Percentiles rank a stretch among this genome's conserved stretches.
Evolutionary conservation across 805 yeast species (phyloP).

Genomic region (Myxozyma melibiosi): DNA sequence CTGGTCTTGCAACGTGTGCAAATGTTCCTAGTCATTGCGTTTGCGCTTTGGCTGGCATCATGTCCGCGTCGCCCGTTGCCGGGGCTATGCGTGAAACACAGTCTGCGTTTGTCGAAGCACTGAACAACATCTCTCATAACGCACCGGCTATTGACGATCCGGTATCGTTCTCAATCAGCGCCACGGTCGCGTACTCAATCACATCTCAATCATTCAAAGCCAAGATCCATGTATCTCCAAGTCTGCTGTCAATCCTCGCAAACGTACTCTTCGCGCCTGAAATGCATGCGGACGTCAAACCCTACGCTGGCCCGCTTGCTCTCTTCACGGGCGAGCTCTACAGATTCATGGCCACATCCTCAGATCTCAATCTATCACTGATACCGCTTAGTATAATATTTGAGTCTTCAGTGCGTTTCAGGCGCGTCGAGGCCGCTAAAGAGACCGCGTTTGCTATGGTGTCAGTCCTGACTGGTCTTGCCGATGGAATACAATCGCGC

Average conservation of each 20-base stretch:
- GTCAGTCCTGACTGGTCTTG: conserved; percentile 15
- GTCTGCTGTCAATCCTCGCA: neutral
- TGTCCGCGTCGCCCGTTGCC: conserved; percentile 3
- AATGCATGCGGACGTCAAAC: neutral
- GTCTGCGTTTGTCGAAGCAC: conserved; percentile 6
- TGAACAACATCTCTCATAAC: neutral
- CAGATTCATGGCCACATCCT: neutral
- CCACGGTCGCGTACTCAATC: conserved; percentile 2
- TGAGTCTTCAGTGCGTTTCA: neutral
- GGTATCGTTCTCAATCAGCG: conserved; percentile 2
- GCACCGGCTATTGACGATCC: neutral
- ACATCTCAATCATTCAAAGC: neutral
- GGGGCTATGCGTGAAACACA: conserved; percentile 5
- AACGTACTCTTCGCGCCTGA: conserved; percentile 9
- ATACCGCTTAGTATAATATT: neutral
- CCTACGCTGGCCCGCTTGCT: conserved; percentile 16
- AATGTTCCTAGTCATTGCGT: neutral
- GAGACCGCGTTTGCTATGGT: conserved; percentile 16
- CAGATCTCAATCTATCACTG: neutral
- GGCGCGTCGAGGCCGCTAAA: neutral
- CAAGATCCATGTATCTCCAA: conserved; percentile 3
- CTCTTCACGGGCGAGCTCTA: conserved; percentile 10
- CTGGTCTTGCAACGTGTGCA: conserved; percentile 12
- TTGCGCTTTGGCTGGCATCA: conserved; percentile 18
- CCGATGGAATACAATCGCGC: conserved; percentile 14